Evolutionary conservation across 257 asterid species (phyloP), one percentile per base, ranked within the genome.

Genomic region (Sherardia arvensis): DNA sequence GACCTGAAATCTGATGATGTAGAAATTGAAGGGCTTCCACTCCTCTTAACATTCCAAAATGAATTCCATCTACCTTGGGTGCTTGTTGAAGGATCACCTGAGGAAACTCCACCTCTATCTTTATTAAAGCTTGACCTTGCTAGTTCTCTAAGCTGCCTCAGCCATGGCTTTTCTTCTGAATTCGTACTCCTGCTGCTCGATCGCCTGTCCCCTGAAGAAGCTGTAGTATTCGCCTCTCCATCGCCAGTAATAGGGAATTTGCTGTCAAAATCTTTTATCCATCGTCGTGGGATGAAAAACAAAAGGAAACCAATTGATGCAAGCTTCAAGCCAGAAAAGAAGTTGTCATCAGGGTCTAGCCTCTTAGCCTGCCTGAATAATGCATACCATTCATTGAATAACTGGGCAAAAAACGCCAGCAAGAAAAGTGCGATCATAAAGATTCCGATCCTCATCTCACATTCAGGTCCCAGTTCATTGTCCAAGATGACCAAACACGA

Each of bases 101-200:
- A 34, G 20, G 26, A 18, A 33, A 29, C 45, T 28, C 71, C 30
- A 67, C 69, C 71, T 64, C 80, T 86, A 22, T 87, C 95, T 77
- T 62, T 85, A 56, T 80, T 74, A 34, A 87, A 85, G 65, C 96
- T 90, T 1, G 94, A 68, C 71, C 87, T 81, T 21, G 98, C 96
- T 34, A 84, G 61, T 69, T 85, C 96, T 61, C 93, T 77, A 65
- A 88, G 79, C 15, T 82, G 96, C 78, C 69, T 82, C 74, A 82
- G 28, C 93, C 94, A 83, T n/a, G 95, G 86, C 77, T 74, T 84
- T 1, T 85, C 94, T 3, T 91, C 83, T 0, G 95, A 75, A 76
- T 6, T 43, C 14, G 12, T 43, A 15, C 73, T 85, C 67, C 88
- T 63, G 67, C 87, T 81, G 20, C 77, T 85, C 1, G 83, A 71